Evolutionary conservation across 2,329 filamentous ascomycete genomes (phyloP).

Genomic region (Knoxdaviesia capensis): DNA sequence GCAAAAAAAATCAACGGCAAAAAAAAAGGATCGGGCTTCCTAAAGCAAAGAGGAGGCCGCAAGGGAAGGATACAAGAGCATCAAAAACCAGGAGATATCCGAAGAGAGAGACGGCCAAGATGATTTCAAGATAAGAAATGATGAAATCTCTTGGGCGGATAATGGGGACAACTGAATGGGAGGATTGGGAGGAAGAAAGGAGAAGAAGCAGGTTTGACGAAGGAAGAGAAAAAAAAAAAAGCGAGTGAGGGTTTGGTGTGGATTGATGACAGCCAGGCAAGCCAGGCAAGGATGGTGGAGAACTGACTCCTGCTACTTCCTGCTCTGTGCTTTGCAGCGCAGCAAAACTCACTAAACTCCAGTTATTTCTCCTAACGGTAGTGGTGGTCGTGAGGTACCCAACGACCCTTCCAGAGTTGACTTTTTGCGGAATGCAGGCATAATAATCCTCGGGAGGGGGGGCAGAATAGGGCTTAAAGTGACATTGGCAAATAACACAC

Average conservation of each 20-base stretch:
- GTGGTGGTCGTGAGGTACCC: too few relatives aligned
- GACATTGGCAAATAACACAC: too few relatives aligned
- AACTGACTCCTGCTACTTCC: neutral
- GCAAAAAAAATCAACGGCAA: neutral
- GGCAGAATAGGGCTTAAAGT: too few relatives aligned
- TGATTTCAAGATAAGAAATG: neutral
- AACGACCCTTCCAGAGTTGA: too few relatives aligned
- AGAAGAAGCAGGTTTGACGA: neutral
- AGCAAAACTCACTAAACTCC: too few relatives aligned
- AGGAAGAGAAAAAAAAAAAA: neutral
- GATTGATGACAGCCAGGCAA: neutral
- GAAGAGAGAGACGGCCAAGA: too few relatives aligned
- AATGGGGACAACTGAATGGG: neutral
- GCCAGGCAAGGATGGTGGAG: neutral
- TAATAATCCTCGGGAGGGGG: too few relatives aligned
- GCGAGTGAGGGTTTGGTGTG: neutral
- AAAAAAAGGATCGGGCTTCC: neutral
- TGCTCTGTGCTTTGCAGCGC: too few relatives aligned
- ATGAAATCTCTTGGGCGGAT: neutral
- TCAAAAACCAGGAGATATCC: neutral
- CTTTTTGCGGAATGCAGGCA: too few relatives aligned
- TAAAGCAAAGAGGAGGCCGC: neutral
- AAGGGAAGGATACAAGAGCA: neutral
- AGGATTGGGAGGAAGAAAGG: conserved; percentile 1
- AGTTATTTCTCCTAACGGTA: too few relatives aligned